A percentile compares a stretch with the other conserved stretches of the same genome.
phyloP scores from a whole-genome alignment of 257 asterid genomes.

The Jacaranda mimosifolia region DNA sequence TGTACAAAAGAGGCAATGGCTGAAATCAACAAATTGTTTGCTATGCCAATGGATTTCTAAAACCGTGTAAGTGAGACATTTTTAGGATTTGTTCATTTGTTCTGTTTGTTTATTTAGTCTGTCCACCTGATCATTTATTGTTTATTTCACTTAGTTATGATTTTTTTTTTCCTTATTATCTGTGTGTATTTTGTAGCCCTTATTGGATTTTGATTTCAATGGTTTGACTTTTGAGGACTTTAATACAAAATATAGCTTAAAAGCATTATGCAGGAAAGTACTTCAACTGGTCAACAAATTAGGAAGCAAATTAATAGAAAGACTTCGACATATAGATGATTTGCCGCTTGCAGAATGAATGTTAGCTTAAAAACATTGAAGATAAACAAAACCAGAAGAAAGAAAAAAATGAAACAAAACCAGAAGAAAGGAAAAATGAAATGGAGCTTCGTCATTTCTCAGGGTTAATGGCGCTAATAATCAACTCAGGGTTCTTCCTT shows the following conservation, averaged over 20 bases:
- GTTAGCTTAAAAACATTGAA: background rate
- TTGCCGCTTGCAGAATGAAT: constrained; percentile 37
- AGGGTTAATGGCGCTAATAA: constrained; percentile 7
- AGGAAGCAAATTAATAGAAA: constrained; percentile 18
- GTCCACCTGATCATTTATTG: background rate
- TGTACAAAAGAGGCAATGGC: constrained; percentile 92
- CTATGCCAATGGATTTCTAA: constrained; percentile 90
- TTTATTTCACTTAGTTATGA: background rate
- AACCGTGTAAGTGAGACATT: constrained; percentile 45
- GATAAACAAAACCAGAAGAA: background rate
- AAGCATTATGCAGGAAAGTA: background rate
- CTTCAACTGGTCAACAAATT: constrained; percentile 16
- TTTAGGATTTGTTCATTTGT: constrained; percentile 19
- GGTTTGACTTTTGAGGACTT: background rate
- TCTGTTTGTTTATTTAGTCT: constrained; percentile 15
- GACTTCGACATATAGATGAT: constrained; percentile 29
- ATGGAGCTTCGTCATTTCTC: constrained; percentile 26
- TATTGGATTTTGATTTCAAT: background rate
- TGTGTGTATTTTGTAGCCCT: background rate
- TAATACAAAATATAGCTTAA: background rate
- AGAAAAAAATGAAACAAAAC: background rate
- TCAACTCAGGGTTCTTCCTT: constrained; percentile 40
- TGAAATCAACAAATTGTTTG: constrained; percentile 86
- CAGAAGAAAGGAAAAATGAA: constrained; percentile 4
- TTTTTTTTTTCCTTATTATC: background rate